phyloP scores from a whole-genome alignment of 306 rosid species.

The Rosa rugosa region DNA sequence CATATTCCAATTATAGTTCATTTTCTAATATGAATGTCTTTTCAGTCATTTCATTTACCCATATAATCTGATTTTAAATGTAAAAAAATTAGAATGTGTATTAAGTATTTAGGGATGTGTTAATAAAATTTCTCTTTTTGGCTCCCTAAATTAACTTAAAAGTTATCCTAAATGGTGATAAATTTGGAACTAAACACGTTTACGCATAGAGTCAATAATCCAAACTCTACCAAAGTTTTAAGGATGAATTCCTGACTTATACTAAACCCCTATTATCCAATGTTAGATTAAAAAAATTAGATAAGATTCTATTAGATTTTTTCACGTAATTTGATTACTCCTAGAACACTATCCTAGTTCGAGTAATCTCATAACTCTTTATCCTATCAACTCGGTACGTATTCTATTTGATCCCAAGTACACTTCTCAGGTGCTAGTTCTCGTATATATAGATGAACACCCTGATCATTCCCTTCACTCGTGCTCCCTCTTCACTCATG shows the following conservation, averaged over 20 bases:
- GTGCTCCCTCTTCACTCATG: neutral
- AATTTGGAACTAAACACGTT: neutral
- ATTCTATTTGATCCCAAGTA: neutral
- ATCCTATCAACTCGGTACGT: neutral
- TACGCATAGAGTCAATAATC: neutral
- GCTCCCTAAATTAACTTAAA: neutral
- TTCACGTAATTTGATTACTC: neutral
- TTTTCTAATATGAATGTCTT: too few species aligned
- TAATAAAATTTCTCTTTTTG: too few species aligned
- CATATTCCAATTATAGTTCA: too few species aligned
- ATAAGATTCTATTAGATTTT: neutral
- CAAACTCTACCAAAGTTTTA: neutral
- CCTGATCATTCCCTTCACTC: neutral
- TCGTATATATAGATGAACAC: neutral
- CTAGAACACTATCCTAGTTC: neutral
- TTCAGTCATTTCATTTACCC: too few species aligned
- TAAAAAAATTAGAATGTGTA: too few species aligned
- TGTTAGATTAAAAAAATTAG: neutral
- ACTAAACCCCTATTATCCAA: neutral
- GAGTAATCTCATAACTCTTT: neutral
- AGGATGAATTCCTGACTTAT: neutral
- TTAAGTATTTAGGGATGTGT: too few species aligned
- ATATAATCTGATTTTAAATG: too few species aligned
- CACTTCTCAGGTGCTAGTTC: neutral
- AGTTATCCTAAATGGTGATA: neutral